A percentile compares a stretch with the other conserved stretches of the same genome.
Conservation (phyloP, 495 filamentous ascomycete species). For the Neurospora sublineolata region DNA sequence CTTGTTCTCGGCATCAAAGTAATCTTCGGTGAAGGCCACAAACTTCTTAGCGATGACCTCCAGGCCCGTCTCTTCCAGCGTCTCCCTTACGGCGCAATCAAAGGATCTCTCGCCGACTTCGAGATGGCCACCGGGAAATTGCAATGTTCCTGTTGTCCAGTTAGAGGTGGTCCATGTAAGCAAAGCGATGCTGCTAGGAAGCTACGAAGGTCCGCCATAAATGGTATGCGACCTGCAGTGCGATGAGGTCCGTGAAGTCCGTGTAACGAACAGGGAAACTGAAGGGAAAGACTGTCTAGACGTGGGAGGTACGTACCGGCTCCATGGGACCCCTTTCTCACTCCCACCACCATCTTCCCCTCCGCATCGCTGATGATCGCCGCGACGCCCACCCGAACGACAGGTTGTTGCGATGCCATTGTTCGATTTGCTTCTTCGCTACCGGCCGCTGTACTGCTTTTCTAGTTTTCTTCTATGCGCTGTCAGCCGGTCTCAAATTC, state of each 20-base stretch:
- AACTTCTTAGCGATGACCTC: slow-evolving; percentile 34
- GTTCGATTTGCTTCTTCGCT: background rate
- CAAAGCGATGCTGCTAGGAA: background rate
- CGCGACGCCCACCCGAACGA: slow-evolving; percentile 29
- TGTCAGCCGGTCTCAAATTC: background rate
- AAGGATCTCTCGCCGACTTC: slow-evolving; percentile 50
- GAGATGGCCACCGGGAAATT: slow-evolving; percentile 58
- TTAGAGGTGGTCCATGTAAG: background rate
- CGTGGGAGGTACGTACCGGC: slow-evolving; percentile 18
- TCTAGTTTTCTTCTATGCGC: background rate
- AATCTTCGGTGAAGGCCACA: slow-evolving; percentile 47
- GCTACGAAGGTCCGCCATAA: background rate
- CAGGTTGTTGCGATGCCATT: slow-evolving; percentile 10
- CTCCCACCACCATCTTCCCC: slow-evolving; percentile 28
- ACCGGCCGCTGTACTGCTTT: background rate
- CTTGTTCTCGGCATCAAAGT: slow-evolving; percentile 40
- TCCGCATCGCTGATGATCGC: slow-evolving; percentile 23
- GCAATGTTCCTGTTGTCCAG: slow-evolving; percentile 39
- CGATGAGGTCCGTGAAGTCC: background rate
- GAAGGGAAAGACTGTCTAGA: background rate
- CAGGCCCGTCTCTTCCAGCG: slow-evolving; percentile 56
- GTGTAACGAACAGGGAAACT: background rate
- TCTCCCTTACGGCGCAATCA: slow-evolving; percentile 50
- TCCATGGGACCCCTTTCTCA: slow-evolving; percentile 30
- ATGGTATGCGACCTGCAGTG: background rate